Evolutionary conservation across 1,284 basidiomycete species (phyloP).

Genomic region (Pyrrhoderma noxium): DNA sequence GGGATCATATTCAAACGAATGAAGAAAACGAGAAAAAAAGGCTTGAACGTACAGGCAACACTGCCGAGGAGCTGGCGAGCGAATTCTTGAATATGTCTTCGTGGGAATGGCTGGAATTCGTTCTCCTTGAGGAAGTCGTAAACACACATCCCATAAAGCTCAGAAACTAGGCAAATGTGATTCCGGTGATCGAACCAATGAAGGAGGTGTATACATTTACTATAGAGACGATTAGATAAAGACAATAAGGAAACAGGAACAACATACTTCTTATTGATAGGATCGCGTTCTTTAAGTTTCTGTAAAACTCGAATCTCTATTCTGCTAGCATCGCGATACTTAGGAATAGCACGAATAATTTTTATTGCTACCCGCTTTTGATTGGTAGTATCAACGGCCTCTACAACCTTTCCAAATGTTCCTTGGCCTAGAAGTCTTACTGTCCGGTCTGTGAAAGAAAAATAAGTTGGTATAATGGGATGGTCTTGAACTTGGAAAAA

Average conservation of each 20-base stretch:
- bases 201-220: slow-evolving; percentile 96
- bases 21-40: slow-evolving; percentile 21
- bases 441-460: slow-evolving; percentile 65
- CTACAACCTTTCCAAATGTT: slow-evolving; percentile 98
- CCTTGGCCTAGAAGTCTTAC: slow-evolving; percentile 90
- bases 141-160: slow-evolving; percentile 94
- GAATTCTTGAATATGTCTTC: slow-evolving; percentile 93
- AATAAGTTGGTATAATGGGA: slow-evolving; percentile 21
- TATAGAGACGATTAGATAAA: slow-evolving; percentile 30
- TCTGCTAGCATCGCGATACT: slow-evolving; percentile 97
- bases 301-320: slow-evolving; percentile 96
- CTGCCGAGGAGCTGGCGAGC: slow-evolving; percentile 88
- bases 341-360: slow-evolving; percentile 94
- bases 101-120: slow-evolving; percentile 92
- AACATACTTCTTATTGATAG: slow-evolving; percentile 80
- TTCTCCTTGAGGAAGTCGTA: slow-evolving; percentile 99
- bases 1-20: not conserved
- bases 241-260: slow-evolving; percentile 17
- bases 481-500: slow-evolving; percentile 7
- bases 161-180: slow-evolving; percentile 97
- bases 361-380: slow-evolving; percentile 91
- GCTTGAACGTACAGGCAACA: slow-evolving; percentile 75
- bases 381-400: slow-evolving; percentile 79
- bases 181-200: slow-evolving; percentile 96
- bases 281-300: slow-evolving; percentile 87